Evolutionary conservation across 139 green algal species (phyloP).

Genomic region (Coelastrella sp.): DNA sequence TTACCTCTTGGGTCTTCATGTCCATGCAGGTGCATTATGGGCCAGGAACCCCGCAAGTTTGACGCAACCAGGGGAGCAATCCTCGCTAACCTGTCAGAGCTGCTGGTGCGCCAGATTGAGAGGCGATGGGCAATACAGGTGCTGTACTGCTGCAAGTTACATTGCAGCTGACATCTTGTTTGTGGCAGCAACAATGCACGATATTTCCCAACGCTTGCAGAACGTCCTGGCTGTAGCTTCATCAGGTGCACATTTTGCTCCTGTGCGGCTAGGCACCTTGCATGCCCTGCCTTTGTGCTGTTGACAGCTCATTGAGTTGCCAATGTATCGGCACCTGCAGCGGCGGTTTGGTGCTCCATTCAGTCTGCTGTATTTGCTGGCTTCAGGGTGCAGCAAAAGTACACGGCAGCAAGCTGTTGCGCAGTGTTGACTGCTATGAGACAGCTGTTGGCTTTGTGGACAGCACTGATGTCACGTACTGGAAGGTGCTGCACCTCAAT

Average conservation of each 20-base stretch:
- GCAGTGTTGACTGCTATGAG: conserved; percentile 34
- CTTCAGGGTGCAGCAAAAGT: background rate
- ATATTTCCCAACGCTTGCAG: no score
- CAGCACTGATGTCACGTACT: background rate
- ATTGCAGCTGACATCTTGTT: no score
- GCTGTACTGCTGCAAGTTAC: no score
- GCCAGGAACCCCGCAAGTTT: conserved; percentile 41
- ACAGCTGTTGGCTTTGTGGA: conserved; percentile 46
- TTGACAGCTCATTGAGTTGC: no score
- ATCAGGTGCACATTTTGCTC: no score
- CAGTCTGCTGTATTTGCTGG: background rate
- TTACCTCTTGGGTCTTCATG: background rate
- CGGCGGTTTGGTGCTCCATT: no score
- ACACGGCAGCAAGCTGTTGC: conserved; percentile 37
- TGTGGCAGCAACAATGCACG: no score
- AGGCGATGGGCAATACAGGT: background rate
- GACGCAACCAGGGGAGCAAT: conserved; percentile 43
- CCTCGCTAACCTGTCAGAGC: conserved; percentile 47
- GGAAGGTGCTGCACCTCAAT: conserved; percentile 54
- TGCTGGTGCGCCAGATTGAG: conserved; percentile 46
- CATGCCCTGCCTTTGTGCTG: no score
- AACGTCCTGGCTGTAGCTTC: no score
- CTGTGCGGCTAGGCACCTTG: no score
- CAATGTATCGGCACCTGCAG: no score
- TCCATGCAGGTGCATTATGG: conserved; percentile 44